Evolutionary conservation across 1,284 basidiomycete genomes (phyloP).

Genomic region (Ganoderma lingzhi): DNA sequence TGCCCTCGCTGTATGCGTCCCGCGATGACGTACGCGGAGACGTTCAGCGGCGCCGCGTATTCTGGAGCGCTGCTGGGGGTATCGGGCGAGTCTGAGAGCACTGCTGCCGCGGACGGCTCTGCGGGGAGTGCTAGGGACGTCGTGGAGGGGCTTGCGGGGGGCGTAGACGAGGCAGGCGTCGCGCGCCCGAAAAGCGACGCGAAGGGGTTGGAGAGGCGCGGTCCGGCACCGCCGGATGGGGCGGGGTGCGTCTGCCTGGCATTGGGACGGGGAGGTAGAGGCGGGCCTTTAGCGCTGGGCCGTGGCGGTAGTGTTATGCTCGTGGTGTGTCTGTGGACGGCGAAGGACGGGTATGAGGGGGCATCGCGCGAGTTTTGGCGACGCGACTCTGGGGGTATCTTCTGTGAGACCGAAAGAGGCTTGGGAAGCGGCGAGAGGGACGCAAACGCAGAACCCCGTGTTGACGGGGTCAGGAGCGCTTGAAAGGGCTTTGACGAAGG

Average conservation of each 20-base stretch:
- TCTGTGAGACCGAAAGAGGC: slow-evolving; percentile 32
- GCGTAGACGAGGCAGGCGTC: slow-evolving; percentile 43
- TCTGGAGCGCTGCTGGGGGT: not conserved
- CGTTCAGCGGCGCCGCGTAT: slow-evolving; percentile 46
- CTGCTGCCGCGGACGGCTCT: slow-evolving; percentile 31
- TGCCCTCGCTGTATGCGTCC: slow-evolving; percentile 61
- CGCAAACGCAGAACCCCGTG: slow-evolving; percentile 58
- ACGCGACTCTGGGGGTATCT: slow-evolving; percentile 34
- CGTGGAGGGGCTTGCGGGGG: slow-evolving; percentile 42
- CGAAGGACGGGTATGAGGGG: slow-evolving; percentile 60
- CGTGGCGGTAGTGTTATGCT: slow-evolving; percentile 75
- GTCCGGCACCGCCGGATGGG: slow-evolving; percentile 9
- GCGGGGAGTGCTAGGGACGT: slow-evolving; percentile 35
- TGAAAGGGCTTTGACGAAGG: slow-evolving; percentile 67
- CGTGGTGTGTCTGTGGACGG: slow-evolving; percentile 56
- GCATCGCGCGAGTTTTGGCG: slow-evolving; percentile 22
- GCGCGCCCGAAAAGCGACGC: slow-evolving; percentile 69
- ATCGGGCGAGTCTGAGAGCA: not conserved
- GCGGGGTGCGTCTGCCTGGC: slow-evolving; percentile 32
- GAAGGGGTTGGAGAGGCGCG: slow-evolving; percentile 69
- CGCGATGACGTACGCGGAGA: slow-evolving; percentile 67
- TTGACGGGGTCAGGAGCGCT: slow-evolving; percentile 61
- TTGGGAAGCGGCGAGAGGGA: slow-evolving; percentile 58
- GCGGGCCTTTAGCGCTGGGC: slow-evolving; percentile 56
- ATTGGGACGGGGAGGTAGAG: slow-evolving; percentile 66